phyloP scores from a whole-genome alignment of 441 rosid genomes.

The Populus trichocarpa region DNA sequence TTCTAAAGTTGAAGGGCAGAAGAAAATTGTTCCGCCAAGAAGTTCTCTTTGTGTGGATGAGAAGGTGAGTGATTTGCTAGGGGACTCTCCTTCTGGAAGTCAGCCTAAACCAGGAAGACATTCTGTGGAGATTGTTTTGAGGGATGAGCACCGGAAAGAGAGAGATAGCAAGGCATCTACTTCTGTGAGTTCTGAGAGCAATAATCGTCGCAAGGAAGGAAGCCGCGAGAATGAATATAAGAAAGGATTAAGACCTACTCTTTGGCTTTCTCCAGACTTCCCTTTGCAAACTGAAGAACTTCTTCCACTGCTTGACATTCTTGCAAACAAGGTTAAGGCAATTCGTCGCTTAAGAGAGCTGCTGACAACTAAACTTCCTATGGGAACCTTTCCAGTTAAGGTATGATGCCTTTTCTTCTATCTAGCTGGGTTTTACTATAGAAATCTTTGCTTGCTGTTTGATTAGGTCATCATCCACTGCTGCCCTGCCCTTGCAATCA shows the following conservation, averaged over 20 bases:
- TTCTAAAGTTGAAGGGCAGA: conserved; percentile 53
- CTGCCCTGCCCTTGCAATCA: neutral
- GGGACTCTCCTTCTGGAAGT: conserved; percentile 57
- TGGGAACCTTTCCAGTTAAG: conserved; percentile 96
- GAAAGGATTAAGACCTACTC: conserved; percentile 87
- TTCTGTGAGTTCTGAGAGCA: conserved; percentile 37
- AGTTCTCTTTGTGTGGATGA: conserved; percentile 83
- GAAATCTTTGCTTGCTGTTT: conserved; percentile 6
- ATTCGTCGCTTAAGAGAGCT: conserved; percentile 93
- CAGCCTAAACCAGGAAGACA: conserved; percentile 81
- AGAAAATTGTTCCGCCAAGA: conserved; percentile 64
- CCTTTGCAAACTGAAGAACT: conserved; percentile 91
- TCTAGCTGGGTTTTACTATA: conserved; percentile 1
- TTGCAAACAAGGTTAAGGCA: conserved; percentile 96
- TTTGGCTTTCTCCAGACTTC: conserved; percentile 85
- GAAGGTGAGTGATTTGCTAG: conserved; percentile 78
- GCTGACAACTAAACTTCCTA: conserved; percentile 88
- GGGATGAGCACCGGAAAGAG: conserved; percentile 60
- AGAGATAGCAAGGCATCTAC: conserved; percentile 49
- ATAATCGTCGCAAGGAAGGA: conserved; percentile 55
- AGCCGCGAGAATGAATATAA: conserved; percentile 83
- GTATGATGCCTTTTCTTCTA: conserved; percentile 29
- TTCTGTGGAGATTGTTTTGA: conserved; percentile 65
- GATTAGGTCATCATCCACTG: neutral
- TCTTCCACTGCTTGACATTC: conserved; percentile 93